Evolutionary conservation across 2,329 filamentous ascomycete genomes (phyloP), one percentile per base, ranked within the genome.

Genomic region (Lachnellula hyalina): DNA sequence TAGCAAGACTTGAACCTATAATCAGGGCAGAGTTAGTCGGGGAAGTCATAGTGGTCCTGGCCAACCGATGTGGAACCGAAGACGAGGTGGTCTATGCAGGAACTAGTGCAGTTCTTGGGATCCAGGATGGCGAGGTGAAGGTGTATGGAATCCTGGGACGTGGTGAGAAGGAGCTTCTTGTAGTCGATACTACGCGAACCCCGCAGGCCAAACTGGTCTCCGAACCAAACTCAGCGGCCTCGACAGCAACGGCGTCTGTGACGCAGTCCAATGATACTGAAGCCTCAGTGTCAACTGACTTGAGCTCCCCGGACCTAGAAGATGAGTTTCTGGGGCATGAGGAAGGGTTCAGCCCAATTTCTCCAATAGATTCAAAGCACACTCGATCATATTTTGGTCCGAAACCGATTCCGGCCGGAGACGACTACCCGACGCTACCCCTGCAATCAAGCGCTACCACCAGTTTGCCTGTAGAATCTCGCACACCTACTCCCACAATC

Each of bases 121-220:
- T 93, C 32, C 74, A 81, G 8, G 70, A 75, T 5, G 87, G 86
- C 0, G 81, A 84, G 44, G 83, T 90, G 8, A 83, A 72, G 49
- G 77, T 91, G 0, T 90, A 86, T 52, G 87, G 87, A 0, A 72
- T 89, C 0, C 72, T 90, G 3, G 87, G 87, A 0, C 84, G 88
- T n/a, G 82, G 81, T 1, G 82, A 87, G 53, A 84, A 88, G 63
- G 81, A 82, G 2, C 71, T 90, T 0, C 70, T 92, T 4, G 74
- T 91, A 0, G 81, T 90, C 0, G 85, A 91, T 68, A 85, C 73
- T 4, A 38, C 49, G 1, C 47, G 57, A 36, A 38, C 34, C 5
- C 61, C 64, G 1, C 44, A 59, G 51, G 62, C 60, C 14, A 65
- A 63, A 34, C 56, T 67, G 17, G 49, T 68, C 8, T 63, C 58